Conservation (phyloP, 2,329 filamentous ascomycete species). For the Zopfia rhizophila region DNA sequence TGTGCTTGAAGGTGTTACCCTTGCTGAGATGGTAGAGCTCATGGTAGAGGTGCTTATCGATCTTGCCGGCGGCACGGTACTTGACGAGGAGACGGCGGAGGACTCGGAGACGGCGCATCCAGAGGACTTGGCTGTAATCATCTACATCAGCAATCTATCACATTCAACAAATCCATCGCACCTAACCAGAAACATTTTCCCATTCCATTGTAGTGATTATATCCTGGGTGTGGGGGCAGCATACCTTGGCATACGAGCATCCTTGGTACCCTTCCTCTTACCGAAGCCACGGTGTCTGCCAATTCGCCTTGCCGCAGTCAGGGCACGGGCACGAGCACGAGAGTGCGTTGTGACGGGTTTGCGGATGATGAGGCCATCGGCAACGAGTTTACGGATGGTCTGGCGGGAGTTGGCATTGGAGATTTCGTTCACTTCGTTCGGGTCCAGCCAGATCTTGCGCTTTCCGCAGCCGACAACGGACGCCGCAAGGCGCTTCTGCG, state of each 20-base stretch:
- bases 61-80: slow-evolving; percentile 99
- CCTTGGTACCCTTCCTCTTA: slow-evolving; percentile 99
- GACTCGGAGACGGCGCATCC: slow-evolving; percentile 99
- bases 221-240: slow-evolving; percentile 46
- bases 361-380: slow-evolving; percentile 99
- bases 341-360: slow-evolving; percentile 99
- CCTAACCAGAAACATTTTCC: neutral
- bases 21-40: slow-evolving; percentile 99
- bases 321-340: slow-evolving; percentile 91
- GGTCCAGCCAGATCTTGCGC: slow-evolving; percentile 99
- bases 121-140: slow-evolving; percentile 84
- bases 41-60: slow-evolving; percentile 99
- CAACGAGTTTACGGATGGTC: slow-evolving; percentile 99
- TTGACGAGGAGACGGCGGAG: slow-evolving; percentile 99
- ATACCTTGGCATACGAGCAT: slow-evolving; percentile 98
- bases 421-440: slow-evolving; percentile 99
- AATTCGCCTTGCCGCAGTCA: slow-evolving; percentile 93
- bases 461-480: slow-evolving; percentile 98
- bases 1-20: slow-evolving; percentile 99
- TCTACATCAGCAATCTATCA: slow-evolving; percentile 32
- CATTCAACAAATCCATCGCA: neutral
- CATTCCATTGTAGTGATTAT: slow-evolving; percentile 19
- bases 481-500: slow-evolving; percentile 99
- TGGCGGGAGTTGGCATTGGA: slow-evolving; percentile 99
- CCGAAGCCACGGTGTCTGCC: slow-evolving; percentile 99